Base-by-base conservation (phyloP, 1,284 basidiomycete species). In the Veloporphyrellus conicus region DNA sequence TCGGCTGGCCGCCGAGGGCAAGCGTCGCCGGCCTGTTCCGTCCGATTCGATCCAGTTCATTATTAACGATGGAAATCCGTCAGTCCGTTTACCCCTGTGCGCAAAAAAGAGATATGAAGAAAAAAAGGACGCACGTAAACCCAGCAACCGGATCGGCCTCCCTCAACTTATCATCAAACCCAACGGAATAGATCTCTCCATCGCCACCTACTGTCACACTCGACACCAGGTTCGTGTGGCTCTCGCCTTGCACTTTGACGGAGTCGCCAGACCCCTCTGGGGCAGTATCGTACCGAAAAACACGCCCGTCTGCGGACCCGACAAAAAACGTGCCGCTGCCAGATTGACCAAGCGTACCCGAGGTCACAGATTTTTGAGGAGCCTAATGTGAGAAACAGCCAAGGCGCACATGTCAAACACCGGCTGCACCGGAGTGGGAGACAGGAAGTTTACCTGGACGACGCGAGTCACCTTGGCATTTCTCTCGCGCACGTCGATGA, bases 221-320 rank as follows among this genome's bases (percentile, higher is more conserved):
- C 0, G 85, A 76, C 20, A 98, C 78, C 40, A 87, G 71, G 38
- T 76, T 88, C 4, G 80, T 72, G 65, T 94, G 92, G 0, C 84
- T 81, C 1, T 76, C 68, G 3, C 92, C 92, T 23, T 68, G 61
- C 0, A 93, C 64, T 18, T 71, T 66, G 9, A 67, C 64, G 20
- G 81, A 20, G 29, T 44, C 39, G 0, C 34, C 48, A 3, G 27
- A 15, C 16, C 58, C 50, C 3, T 41, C 39, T 2, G 68, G 63
- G 2, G 72, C 63, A 2, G 71, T 68, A 3, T 79, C 71, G 62
- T 87, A 90, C 2, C 81, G 76, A 47, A 89, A 75, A 3, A 89
- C 71, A 7, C 87, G 79, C 0, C 94, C 94, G 56, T 94, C 90
- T 18, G 90, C 88, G 1, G 87, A 84, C 12, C 92, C 92, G 0